These are phyloP conservation scores for Ensete ventricosum DNA, from an alignment of 176 grass and related monocot genomes.

Conservation along the genomic window DNA sequence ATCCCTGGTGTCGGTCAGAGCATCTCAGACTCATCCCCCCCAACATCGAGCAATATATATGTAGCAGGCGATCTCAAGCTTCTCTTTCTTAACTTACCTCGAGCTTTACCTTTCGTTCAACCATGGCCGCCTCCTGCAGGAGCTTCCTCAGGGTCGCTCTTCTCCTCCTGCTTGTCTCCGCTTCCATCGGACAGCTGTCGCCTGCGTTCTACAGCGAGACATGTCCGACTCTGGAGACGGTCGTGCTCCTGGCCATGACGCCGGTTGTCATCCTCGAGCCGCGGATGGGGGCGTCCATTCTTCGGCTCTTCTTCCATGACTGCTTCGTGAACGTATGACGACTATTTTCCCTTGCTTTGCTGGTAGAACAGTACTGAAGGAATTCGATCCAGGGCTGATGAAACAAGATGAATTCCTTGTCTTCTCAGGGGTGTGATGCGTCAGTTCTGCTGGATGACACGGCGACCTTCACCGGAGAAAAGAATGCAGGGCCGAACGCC, in stretches of 20 bases:
- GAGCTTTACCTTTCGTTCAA: too few relatives aligned
- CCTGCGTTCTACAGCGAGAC: conserved; percentile 1
- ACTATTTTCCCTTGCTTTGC: too few relatives aligned
- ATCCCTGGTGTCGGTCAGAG: too few relatives aligned
- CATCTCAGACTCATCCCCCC: too few relatives aligned
- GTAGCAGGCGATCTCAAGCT: too few relatives aligned
- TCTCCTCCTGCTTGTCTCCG: not conserved
- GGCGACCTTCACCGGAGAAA: conserved; percentile 56
- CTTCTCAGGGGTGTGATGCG: conserved; percentile 55
- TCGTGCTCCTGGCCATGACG: not conserved
- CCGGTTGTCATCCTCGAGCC: not conserved
- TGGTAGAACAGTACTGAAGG: too few relatives aligned
- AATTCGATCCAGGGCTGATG: too few relatives aligned
- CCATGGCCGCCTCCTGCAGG: too few relatives aligned
- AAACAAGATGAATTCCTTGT: too few relatives aligned
- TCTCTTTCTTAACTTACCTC: too few relatives aligned
- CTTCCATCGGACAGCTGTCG: not conserved
- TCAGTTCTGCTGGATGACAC: conserved; percentile 81
- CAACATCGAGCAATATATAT: too few relatives aligned
- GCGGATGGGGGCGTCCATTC: not conserved
- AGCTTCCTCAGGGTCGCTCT: not conserved
- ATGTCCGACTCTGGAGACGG: not conserved
- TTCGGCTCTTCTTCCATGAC: conserved; percentile 5
- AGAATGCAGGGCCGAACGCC: conserved; percentile 67
- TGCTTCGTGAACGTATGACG: conserved; percentile 1